Evolutionary conservation across 202 grass and related monocot species (phyloP).

Genomic region (Carex arenaria): DNA sequence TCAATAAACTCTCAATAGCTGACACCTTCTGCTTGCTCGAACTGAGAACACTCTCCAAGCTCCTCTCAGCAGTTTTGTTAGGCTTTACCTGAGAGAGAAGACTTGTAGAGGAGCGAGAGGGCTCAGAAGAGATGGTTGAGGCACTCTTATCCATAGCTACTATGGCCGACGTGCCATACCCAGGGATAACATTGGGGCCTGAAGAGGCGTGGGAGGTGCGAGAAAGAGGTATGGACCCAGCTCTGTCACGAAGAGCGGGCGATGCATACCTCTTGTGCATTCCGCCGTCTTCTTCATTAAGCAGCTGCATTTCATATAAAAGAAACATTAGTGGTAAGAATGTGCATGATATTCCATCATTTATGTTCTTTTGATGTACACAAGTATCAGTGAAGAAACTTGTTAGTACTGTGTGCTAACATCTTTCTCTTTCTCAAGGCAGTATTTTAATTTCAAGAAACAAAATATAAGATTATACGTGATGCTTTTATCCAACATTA

Average conservation of each 20-base stretch:
- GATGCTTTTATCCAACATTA: background rate
- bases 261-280: conserved; percentile 94
- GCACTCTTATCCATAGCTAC: conserved; percentile 96
- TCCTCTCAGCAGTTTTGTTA: conserved; percentile 72
- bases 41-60: conserved; percentile 85
- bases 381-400: background rate
- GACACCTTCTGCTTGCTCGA: conserved; percentile 98
- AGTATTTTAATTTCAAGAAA: background rate
- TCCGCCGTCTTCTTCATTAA: conserved; percentile 95
- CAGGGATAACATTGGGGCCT: conserved; percentile 43
- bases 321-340: background rate
- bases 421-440: background rate
- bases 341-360: background rate
- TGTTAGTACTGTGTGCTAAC: conserved; percentile 1
- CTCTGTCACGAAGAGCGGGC: conserved; percentile 80
- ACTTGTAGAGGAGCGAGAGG: conserved; percentile 61
- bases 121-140: conserved; percentile 51
- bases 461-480: background rate
- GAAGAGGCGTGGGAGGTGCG: conserved; percentile 47
- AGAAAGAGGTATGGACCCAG: conserved; percentile 37
- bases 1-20: conserved; percentile 98
- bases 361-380: background rate
- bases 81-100: conserved; percentile 81
- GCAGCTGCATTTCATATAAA: conserved; percentile 42
- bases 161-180: conserved; percentile 94